phyloP scores from a whole-genome alignment of 1,284 basidiomycete genomes.

The Tilletia walkeri region DNA sequence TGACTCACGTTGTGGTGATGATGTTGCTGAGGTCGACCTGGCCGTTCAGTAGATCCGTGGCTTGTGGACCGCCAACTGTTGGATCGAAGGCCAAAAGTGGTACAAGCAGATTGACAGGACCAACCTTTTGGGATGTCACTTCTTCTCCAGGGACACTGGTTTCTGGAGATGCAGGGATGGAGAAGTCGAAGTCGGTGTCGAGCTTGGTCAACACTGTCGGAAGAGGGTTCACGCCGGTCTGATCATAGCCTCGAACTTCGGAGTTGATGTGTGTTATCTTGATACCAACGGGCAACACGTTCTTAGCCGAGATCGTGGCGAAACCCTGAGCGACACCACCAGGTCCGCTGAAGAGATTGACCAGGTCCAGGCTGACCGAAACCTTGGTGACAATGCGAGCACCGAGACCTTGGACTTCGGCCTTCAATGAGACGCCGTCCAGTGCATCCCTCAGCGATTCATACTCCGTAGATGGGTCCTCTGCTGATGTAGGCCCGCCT shows the following conservation, averaged over 20 bases:
- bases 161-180: neutral
- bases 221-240: neutral
- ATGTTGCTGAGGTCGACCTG: neutral
- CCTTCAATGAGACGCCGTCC: slow-evolving; percentile 62
- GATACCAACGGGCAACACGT: slow-evolving; percentile 32
- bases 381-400: slow-evolving; percentile 37
- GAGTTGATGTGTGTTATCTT: slow-evolving; percentile 22
- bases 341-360: slow-evolving; percentile 28
- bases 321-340: slow-evolving; percentile 18
- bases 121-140: slow-evolving; percentile 12
- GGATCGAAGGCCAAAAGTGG: no score
- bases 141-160: neutral
- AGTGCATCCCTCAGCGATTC: slow-evolving; percentile 65
- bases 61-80: neutral
- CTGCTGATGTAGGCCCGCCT: slow-evolving; percentile 24
- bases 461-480: slow-evolving; percentile 65
- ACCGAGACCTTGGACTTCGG: slow-evolving; percentile 61
- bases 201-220: neutral
- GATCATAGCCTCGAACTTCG: neutral
- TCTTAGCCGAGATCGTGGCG: slow-evolving; percentile 31
- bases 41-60: neutral
- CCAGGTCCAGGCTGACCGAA: slow-evolving; percentile 32
- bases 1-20: slow-evolving; percentile 25
- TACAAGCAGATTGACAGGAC: neutral
- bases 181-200: neutral